phyloP scores from a whole-genome alignment of 257 asterid species.

The Cynanchum wilfordii region DNA sequence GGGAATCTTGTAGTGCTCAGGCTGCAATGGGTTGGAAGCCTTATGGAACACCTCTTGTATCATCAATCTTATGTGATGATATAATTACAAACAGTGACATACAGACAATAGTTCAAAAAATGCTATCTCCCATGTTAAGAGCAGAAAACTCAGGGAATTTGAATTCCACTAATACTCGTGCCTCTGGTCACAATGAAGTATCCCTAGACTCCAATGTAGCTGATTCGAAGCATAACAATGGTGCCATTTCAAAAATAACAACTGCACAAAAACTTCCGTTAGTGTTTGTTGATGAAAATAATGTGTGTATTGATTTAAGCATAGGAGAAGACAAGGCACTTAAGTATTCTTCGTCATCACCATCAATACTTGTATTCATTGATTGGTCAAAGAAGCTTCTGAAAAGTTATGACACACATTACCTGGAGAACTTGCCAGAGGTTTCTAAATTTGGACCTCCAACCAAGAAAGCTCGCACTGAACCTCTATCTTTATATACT shows the following conservation, averaged over 20 bases:
- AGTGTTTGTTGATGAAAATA: constrained; percentile 94
- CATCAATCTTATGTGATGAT: constrained; percentile 85
- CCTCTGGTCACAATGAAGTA: constrained; percentile 27
- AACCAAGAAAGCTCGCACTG: constrained; percentile 88
- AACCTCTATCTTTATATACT: constrained; percentile 92
- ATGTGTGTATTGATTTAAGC: constrained; percentile 84
- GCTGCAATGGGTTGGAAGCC: constrained; percentile 84
- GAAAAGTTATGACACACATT: constrained; percentile 72
- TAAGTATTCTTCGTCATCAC: constrained; percentile 78
- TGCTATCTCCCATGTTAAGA: constrained; percentile 81
- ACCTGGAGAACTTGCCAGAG: constrained; percentile 82
- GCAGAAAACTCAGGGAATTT: constrained; percentile 33
- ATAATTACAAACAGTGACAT: constrained; percentile 71
- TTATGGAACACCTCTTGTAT: constrained; percentile 96
- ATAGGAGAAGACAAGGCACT: constrained; percentile 87
- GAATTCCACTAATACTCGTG: constrained; percentile 25
- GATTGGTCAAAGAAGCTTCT: constrained; percentile 98
- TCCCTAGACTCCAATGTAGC: constrained; percentile 31
- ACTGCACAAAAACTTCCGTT: constrained; percentile 67
- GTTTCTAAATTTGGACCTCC: constrained; percentile 72
- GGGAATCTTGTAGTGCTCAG: constrained; percentile 75
- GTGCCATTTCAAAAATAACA: constrained; percentile 40
- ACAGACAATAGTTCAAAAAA: constrained; percentile 74
- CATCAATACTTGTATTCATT: constrained; percentile 84
- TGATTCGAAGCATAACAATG: constrained; percentile 40